Conservation (phyloP, 2,329 filamentous ascomycete genomes). For the Colletotrichum sp. region DNA sequence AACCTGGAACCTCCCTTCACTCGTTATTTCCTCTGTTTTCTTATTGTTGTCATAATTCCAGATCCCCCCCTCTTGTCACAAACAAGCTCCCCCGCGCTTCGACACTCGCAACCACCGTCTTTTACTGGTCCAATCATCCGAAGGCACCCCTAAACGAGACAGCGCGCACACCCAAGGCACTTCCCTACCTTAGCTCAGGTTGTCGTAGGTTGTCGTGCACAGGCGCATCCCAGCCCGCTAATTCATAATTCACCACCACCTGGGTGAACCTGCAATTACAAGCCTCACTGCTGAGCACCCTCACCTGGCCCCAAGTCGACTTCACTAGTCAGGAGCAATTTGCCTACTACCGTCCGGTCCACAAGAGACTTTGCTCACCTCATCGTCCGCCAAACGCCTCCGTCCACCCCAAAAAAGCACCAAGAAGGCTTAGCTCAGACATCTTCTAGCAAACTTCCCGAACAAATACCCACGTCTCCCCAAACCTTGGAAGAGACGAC, state of each 20-base stretch:
- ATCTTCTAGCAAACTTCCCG: neutral
- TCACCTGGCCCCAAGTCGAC: neutral
- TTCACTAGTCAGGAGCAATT: neutral
- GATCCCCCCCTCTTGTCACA: neutral
- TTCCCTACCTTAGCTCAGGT: neutral
- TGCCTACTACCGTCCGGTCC: neutral
- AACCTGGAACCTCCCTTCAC: constrained; percentile 7
- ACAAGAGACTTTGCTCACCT: neutral
- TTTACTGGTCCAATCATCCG: constrained; percentile 6
- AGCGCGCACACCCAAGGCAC: neutral
- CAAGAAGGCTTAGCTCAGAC: neutral
- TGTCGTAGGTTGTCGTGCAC: neutral
- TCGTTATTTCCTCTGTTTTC: constrained; percentile 1
- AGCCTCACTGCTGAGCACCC: neutral
- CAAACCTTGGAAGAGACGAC: neutral
- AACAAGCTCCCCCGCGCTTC: neutral
- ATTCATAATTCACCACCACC: neutral
- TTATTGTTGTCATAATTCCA: neutral
- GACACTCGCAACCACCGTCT: neutral
- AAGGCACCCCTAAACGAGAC: neutral
- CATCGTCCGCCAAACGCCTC: neutral
- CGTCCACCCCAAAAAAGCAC: neutral
- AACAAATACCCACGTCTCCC: constrained; percentile 18
- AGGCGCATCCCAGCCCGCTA: constrained; percentile 5
- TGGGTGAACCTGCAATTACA: constrained; percentile 15